Percentiles rank a stretch among this genome's conserved stretches.
These are phyloP conservation scores for Golovinomyces cichoracearum DNA, from an alignment of 2,329 filamentous ascomycete species.

Conservation along the genomic window DNA sequence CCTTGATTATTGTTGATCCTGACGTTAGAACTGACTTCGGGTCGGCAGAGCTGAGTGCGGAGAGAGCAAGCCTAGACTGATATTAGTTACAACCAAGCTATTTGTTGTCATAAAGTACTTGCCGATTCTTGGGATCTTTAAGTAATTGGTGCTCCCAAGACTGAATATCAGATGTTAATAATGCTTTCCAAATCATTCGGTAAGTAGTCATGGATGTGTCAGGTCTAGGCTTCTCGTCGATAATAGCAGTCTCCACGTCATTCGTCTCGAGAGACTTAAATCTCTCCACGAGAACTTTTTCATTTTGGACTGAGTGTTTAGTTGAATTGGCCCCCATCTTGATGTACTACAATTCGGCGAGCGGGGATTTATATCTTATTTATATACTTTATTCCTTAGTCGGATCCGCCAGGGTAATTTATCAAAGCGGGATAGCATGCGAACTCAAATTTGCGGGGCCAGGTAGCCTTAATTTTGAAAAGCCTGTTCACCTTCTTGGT, in stretches of 20 bases:
- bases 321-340: too few species aligned
- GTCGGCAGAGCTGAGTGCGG: slow-evolving; percentile 42
- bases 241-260: slow-evolving; percentile 24
- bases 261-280: slow-evolving; percentile 16
- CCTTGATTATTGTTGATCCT: slow-evolving; percentile 32
- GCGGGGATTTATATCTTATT: too few species aligned
- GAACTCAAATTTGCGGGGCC: too few species aligned
- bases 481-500: too few species aligned
- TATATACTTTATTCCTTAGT: too few species aligned
- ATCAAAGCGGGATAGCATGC: too few species aligned
- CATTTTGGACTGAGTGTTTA: too few species aligned
- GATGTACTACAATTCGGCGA: too few species aligned
- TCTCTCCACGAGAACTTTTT: too few species aligned
- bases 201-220: slow-evolving; percentile 12
- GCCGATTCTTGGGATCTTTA: slow-evolving; percentile 38
- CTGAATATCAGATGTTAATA: slow-evolving; percentile 26
- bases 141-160: slow-evolving; percentile 37
- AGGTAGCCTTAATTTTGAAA: too few species aligned
- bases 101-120: slow-evolving; percentile 1
- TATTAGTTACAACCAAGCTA: slow-evolving; percentile 1
- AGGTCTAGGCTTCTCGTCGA: slow-evolving; percentile 19
- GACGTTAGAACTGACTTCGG: slow-evolving; percentile 40
- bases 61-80: slow-evolving; percentile 38
- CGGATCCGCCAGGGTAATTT: too few species aligned
- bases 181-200: slow-evolving; percentile 14